Evolutionary conservation across 2,329 filamentous ascomycete genomes (phyloP).

Genomic region (Neofusicoccum ribis): DNA sequence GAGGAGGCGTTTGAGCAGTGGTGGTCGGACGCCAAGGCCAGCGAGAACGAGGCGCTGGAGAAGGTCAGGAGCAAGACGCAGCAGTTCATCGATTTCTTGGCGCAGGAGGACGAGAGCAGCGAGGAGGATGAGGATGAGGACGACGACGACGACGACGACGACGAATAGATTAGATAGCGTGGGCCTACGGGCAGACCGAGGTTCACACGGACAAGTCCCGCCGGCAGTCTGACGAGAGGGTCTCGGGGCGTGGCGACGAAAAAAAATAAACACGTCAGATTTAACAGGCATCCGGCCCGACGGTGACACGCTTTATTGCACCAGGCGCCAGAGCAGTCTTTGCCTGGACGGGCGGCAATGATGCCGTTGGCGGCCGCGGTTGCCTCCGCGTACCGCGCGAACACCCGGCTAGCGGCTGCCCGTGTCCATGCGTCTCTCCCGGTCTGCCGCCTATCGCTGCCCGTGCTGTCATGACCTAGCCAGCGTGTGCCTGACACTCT

Average conservation of each 20-base stretch:
- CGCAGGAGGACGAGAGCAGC: slow-evolving; percentile 66
- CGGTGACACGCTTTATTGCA: not conserved
- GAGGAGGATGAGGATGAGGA: slow-evolving; percentile 53
- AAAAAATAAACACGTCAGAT: not conserved
- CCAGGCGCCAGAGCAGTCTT: not conserved
- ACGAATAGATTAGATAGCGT: slow-evolving; percentile 18
- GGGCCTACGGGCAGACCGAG: not conserved
- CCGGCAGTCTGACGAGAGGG: not conserved
- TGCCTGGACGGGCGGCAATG: not conserved
- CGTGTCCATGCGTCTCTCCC: slow-evolving; percentile 9
- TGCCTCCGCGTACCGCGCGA: slow-evolving; percentile 12
- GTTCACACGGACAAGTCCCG: not conserved
- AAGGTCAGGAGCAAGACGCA: slow-evolving; percentile 72
- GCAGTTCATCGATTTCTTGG: slow-evolving; percentile 76
- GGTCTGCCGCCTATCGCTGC: not conserved
- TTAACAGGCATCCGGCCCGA: not conserved
- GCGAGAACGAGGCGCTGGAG: slow-evolving; percentile 66
- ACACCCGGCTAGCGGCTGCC: slow-evolving; percentile 2
- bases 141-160: slow-evolving; percentile 23
- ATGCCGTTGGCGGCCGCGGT: slow-evolving; percentile 1
- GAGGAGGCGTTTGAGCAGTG: slow-evolving; percentile 86
- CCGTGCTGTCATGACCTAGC: slow-evolving; percentile 11
- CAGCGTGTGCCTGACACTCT: slow-evolving; percentile 17
- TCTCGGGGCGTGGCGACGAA: not conserved
- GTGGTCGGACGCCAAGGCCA: slow-evolving; percentile 77